Percentiles rank a stretch among this genome's conserved stretches.
phyloP scores from a whole-genome alignment of 75 land plant species.

The Cunninghamia lanceolata region DNA sequence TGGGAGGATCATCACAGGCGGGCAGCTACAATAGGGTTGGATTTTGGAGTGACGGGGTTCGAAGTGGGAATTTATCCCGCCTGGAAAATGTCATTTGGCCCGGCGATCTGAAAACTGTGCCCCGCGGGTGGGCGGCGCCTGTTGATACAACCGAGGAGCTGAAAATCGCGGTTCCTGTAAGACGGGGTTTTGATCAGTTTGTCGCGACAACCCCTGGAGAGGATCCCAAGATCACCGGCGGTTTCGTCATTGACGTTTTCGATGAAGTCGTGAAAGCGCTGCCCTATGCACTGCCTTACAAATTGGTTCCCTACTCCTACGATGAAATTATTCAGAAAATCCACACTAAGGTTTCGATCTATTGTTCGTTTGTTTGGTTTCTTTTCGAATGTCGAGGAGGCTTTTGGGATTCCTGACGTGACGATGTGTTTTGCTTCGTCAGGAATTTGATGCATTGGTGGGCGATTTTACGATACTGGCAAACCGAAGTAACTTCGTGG shows the following conservation, averaged over 20 bases:
- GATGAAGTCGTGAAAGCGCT: slow-evolving; percentile 34
- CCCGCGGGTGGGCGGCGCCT: slow-evolving; percentile 38
- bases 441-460: slow-evolving; percentile 28
- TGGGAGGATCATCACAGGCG: neutral
- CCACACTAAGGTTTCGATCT: slow-evolving; percentile 34
- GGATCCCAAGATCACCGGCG: slow-evolving; percentile 17
- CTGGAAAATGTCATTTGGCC: slow-evolving; percentile 40
- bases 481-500: slow-evolving; percentile 13
- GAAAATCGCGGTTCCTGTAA: slow-evolving; percentile 19
- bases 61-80: neutral
- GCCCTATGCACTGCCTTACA: slow-evolving; percentile 58
- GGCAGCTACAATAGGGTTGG: neutral
- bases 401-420: neutral
- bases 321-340: slow-evolving; percentile 53
- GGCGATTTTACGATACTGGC: slow-evolving; percentile 21
- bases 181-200: slow-evolving; percentile 17
- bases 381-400: too few species aligned
- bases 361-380: too few species aligned
- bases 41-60: neutral
- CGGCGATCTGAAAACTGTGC: slow-evolving; percentile 19
- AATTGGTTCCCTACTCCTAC: slow-evolving; percentile 37
- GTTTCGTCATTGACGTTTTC: slow-evolving; percentile 63
- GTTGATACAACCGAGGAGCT: slow-evolving; percentile 11
- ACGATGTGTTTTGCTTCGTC: neutral
- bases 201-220: slow-evolving; percentile 9